Percentiles rank a stretch among this genome's conserved stretches.
These are phyloP conservation scores for Fusarium sp. DNA, from an alignment of 2,329 filamentous ascomycete species.

Conservation along the genomic window DNA sequence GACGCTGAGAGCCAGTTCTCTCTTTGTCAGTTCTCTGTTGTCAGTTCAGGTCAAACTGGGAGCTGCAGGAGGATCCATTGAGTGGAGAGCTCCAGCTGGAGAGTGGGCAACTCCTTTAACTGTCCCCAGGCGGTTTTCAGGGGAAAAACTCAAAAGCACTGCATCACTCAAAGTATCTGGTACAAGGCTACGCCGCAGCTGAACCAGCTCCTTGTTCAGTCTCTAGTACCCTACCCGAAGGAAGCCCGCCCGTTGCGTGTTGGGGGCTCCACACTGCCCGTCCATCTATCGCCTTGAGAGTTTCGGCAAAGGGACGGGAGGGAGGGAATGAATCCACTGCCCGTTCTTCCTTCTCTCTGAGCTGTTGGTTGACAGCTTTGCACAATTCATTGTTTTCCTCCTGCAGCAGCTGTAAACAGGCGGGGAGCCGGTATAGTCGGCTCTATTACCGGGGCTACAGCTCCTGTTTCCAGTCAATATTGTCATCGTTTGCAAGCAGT, in stretches of 20 bases:
- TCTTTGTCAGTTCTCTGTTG: neutral
- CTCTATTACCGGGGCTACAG: slow-evolving; percentile 9
- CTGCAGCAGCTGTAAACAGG: neutral
- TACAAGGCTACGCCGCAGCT: slow-evolving; percentile 7
- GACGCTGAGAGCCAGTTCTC: neutral
- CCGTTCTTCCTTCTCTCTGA: neutral
- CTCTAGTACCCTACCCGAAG: slow-evolving; percentile 13
- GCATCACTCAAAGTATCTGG: slow-evolving; percentile 10
- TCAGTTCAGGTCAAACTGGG: neutral
- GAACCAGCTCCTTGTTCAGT: slow-evolving; percentile 8
- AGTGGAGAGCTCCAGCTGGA: neutral
- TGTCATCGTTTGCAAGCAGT: slow-evolving; percentile 1
- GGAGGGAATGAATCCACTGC: neutral
- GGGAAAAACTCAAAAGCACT: slow-evolving; percentile 16
- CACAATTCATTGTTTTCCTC: neutral
- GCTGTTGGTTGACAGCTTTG: neutral
- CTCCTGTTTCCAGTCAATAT: neutral
- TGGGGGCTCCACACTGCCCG: slow-evolving; percentile 10
- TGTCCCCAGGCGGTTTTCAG: neutral
- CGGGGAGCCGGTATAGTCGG: neutral
- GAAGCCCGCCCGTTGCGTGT: slow-evolving; percentile 8
- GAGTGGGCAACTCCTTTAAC: slow-evolving; percentile 20
- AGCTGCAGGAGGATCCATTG: neutral
- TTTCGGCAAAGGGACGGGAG: neutral
- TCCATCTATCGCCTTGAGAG: neutral